Evolutionary conservation across 2,329 filamentous ascomycete genomes (phyloP), one percentile per base, ranked within the genome.

Genomic region (Aspergillus amoenus): DNA sequence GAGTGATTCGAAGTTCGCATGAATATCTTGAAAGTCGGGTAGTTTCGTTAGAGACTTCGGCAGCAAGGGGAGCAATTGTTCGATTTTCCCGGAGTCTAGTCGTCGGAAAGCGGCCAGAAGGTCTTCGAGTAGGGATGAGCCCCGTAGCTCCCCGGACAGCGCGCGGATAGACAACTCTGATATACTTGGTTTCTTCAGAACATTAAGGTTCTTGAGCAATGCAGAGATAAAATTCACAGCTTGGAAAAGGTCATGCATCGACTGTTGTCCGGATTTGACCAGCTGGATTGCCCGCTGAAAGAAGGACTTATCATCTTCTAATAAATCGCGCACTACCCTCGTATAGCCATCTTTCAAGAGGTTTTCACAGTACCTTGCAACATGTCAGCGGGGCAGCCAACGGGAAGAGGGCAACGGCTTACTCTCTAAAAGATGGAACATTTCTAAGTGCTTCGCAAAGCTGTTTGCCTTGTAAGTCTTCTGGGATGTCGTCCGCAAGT

Each of bases 391-490:
- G 32, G 17, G 37, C n/a, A 5, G 3, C 39, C 22, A 15, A 7
- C 17, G 1, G 43, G 24, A n/a, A 48, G 18, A 24, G 27, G 5
- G 15, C n/a, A 30, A 43, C 3, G 15, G 43, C 68, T 61, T 61
- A 80, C 76, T 64, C 71, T 62, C 77, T 77, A 60, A 87, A 87
- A 9, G 84, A 86, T 2, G 79, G 77, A 6, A 85, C 63, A 59
- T 82, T 84, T 22, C 85, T 79, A 22, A 84, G 69, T 24, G 83
- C 83, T 63, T 84, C 79, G 47, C 81, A 80, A 17, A 83, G 75
- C 41, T 81, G 77, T 6, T 58, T 59, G 61, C 68, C 52, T 66
- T 78, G 46, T 12, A 67, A 60, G 1, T 72, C 49, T 2, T 68
- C 63, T 8, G 59, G 40, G 17, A 47, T 22, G 9, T 64, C 51